Conservation (phyloP, 2,329 filamentous ascomycete species). For the Fonsecaea monophora region DNA sequence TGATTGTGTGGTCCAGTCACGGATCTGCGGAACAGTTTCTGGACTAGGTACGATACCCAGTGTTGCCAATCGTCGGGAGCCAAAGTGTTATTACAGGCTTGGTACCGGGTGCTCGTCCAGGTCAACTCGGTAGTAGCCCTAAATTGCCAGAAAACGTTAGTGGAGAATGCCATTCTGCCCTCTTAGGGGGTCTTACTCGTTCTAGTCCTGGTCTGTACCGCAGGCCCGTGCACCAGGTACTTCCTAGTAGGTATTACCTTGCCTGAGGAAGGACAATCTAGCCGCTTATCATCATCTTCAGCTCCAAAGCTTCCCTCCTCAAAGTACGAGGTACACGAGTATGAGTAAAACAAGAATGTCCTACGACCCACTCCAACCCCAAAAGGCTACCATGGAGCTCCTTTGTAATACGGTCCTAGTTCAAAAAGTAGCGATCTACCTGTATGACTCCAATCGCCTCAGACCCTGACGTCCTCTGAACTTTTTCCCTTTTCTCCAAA, state of each 20-base stretch:
- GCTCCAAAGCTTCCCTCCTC: background rate
- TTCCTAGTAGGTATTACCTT: background rate
- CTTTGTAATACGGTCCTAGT: background rate
- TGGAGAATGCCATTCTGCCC: background rate
- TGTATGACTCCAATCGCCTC: background rate
- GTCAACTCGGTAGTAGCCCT: background rate
- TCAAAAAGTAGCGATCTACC: background rate
- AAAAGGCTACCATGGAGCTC: background rate
- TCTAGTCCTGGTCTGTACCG: no score
- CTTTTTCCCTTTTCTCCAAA: conserved; percentile 1
- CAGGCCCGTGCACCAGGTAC: background rate
- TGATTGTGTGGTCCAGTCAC: background rate
- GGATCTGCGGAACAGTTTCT: background rate
- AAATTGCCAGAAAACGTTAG: background rate
- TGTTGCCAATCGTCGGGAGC: no score
- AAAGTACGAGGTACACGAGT: background rate
- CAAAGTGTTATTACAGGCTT: no score
- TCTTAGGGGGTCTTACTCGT: background rate
- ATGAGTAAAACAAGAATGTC: background rate
- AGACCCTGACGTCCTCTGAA: background rate
- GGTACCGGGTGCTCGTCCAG: no score
- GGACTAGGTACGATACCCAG: no score
- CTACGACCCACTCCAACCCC: background rate
- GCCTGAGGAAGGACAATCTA: no score
- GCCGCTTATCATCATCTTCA: conserved; percentile 2